Evolutionary conservation across 768 basidiomycete genomes (phyloP), one percentile per base, ranked within the genome.

Genomic region (Rossbeevera mucosa): DNA sequence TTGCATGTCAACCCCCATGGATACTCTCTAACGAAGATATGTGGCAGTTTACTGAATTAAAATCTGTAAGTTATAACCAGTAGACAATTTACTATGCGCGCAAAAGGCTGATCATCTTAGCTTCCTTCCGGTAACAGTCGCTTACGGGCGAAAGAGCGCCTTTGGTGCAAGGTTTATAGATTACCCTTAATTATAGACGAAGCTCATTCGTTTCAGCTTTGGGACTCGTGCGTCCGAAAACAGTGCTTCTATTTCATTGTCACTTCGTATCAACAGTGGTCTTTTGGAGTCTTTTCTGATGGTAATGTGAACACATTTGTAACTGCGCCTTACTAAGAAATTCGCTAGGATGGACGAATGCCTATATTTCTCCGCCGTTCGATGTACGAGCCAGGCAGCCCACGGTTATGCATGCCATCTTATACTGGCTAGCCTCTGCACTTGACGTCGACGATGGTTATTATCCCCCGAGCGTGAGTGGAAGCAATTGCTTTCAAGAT

Each of bases 1-100:
- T 85, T 38, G 81, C 76, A n/a, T 79, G 79, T 56, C 82, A 83
- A 61, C 79, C 82, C 2, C 80, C 81, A 6, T 83, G 79, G 77
- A 70, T 82, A 21, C 73, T 84, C 38, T 78, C 78, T 11, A 60
- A 64, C n/a, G 72, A 75, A 54, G 80, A 82, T 59, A 69, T 84
- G 55, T 69, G 73, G 58, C 76, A 79, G 58, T 82, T 85, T 59
- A 66, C 75, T 2, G 67, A 72, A 56, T 72, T 78, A 41, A 53
- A 41, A 52, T 69, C 69, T 7, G 64, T 59, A 42, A 56, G 57
- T 64, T 5, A 49, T 24, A 28, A 40, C 14, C 30, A 33, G 24
- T 24, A 14, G 31, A 45, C 18, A 20, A 20, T 12, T 49, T n/a
- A 9, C 22, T 13, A 7, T n/a, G n/a, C n/a, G 5, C 20, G 4